Evolutionary conservation across 345 rosid species (phyloP), one percentile per base, ranked within the genome.

Genomic region (Eucalyptus victrix): DNA sequence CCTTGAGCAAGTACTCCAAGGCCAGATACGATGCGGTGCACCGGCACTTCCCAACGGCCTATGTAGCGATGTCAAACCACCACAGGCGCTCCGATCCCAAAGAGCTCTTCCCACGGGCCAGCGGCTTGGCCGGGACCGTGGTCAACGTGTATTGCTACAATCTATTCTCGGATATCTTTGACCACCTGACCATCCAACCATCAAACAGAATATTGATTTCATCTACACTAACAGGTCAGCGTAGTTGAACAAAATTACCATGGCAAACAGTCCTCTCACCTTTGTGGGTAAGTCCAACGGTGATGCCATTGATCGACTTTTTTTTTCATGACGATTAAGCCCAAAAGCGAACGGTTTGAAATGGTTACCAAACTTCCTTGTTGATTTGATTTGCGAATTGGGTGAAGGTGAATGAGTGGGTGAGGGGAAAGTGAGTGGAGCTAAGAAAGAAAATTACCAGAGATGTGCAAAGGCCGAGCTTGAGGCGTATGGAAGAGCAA

Each of bases 381-480:
- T 40, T 13, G n/a, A 21, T 32, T 30, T 86, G 50, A 15, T 37
- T 58, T 51, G 8, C 88, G 34, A 28, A 88, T 89, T 32, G 69
- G 89, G 90, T 60, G n/a, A 62, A 94, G 97, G 96, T 76, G 95
- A 95, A 91, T 94, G 97, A 95, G 95, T 92, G 67, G 95, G 93
- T 12, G 94, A 94, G 89, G 94, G 95, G 96, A 28, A 47, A 86
- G 91, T 93, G 65, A 11, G 26, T 53, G 93, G 90, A 21, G 95
- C 58, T 53, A 53, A 8, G 58, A 19, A 53, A 21, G 58, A 53
- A 53, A 19, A 53, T 19, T 53, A 53, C 58, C 58, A 53, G 58
- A 53, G 58, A 53, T 53, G 95, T 30, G 95, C 89, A 1, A 51
- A 92, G 42, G 96, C 95, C 28, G 95, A 94, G 67, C 49, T 94